Evolutionary conservation across 768 basidiomycete genomes (phyloP).

Genomic region (Xerocomus brunneocitrinus): DNA sequence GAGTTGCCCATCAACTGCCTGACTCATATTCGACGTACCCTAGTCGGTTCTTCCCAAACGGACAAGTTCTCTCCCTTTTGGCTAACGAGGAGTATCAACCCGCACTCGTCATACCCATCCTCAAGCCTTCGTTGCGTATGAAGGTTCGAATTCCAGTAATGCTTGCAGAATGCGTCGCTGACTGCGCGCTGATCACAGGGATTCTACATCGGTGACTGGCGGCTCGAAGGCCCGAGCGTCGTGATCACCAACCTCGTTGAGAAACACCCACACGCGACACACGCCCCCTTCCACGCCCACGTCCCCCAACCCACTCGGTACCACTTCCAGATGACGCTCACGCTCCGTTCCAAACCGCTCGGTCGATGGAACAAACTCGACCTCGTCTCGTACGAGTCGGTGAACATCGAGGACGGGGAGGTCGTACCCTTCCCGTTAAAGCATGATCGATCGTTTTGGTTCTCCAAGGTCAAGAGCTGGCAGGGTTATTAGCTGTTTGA

Average conservation of each 20-base stretch:
- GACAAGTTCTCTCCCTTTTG: conserved; percentile 79
- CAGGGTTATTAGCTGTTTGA: conserved; percentile 16
- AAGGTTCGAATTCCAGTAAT: conserved; percentile 43
- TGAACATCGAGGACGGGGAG: conserved; percentile 75
- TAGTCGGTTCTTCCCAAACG: conserved; percentile 85
- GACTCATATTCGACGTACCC: not conserved
- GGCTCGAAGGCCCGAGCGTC: conserved; percentile 56
- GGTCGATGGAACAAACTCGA: conserved; percentile 85
- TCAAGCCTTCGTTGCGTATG: conserved; percentile 74
- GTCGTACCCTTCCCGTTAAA: conserved; percentile 64
- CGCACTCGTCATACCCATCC: conserved; percentile 64
- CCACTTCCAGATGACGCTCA: conserved; percentile 68
- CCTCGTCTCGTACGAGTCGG: conserved; percentile 66
- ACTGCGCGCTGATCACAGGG: conserved; percentile 44
- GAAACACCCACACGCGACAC: conserved; percentile 10
- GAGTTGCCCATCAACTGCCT: conserved; percentile 23
- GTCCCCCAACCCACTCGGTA: conserved; percentile 41
- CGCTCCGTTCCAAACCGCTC: conserved; percentile 63
- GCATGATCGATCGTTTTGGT: conserved; percentile 90
- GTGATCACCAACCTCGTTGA: conserved; percentile 63
- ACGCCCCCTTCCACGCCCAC: conserved; percentile 1
- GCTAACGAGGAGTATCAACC: conserved; percentile 75
- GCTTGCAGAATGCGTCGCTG: not conserved
- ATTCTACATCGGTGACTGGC: conserved; percentile 68
- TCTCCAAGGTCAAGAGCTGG: conserved; percentile 83